These are phyloP conservation scores for Anthostomella pinea DNA, from an alignment of 2,329 filamentous ascomycete species.

Conservation along the genomic window DNA sequence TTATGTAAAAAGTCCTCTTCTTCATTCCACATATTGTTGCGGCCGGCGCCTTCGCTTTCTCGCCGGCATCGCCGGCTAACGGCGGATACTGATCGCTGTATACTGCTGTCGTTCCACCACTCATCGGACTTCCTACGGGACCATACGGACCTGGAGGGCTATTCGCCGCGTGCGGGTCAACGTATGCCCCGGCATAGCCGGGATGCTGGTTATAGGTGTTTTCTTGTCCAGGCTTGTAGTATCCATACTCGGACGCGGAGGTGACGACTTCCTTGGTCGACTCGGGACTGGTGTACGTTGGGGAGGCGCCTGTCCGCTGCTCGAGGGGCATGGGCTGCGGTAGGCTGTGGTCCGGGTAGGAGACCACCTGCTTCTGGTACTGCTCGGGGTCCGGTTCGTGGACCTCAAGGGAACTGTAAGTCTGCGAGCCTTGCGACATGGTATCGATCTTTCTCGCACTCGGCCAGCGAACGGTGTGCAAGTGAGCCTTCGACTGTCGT, in stretches of 20 bases:
- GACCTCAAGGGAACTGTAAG: slow-evolving; percentile 6
- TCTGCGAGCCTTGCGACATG: neutral
- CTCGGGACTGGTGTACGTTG: too few species aligned
- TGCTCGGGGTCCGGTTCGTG: slow-evolving; percentile 3
- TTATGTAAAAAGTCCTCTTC: slow-evolving; percentile 19
- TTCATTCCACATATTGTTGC: slow-evolving; percentile 20
- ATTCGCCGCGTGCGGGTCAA: neutral
- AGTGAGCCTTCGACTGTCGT: too few species aligned
- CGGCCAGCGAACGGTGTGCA: too few species aligned
- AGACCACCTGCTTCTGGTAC: slow-evolving; percentile 6
- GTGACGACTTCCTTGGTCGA: too few species aligned
- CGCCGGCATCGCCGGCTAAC: slow-evolving; percentile 6
- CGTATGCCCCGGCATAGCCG: slow-evolving; percentile 1
- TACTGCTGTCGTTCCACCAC: slow-evolving; percentile 3
- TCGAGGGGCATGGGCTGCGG: neutral
- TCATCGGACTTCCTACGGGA: slow-evolving; percentile 1
- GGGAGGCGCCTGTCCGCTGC: neutral
- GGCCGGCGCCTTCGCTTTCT: slow-evolving; percentile 10
- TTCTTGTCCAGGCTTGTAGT: neutral
- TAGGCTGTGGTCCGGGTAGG: slow-evolving; percentile 1
- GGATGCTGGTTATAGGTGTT: neutral
- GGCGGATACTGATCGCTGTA: slow-evolving; percentile 4
- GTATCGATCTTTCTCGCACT: too few species aligned
- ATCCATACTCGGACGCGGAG: too few species aligned
- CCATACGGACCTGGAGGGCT: neutral